These are phyloP conservation scores for Aspergillus udagawae DNA, from an alignment of 2,329 filamentous ascomycete genomes.

Conservation along the genomic window DNA sequence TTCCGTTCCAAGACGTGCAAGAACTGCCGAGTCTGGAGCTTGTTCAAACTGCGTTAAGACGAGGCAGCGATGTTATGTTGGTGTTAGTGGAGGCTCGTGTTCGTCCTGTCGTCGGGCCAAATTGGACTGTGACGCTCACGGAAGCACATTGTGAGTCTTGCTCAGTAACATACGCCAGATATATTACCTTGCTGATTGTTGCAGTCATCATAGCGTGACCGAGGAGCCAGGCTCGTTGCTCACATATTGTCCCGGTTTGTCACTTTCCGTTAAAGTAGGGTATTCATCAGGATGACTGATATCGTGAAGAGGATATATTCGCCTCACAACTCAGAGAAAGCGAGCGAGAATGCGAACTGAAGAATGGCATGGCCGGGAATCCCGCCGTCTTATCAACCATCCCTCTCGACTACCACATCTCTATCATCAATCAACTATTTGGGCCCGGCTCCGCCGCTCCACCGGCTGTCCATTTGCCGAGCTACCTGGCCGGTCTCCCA, in stretches of 20 bases:
- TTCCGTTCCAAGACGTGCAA: not conserved
- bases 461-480: not conserved
- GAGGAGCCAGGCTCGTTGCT: not conserved
- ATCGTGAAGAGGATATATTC: not conserved
- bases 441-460: not conserved
- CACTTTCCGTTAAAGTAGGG: not conserved
- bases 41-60: conserved; percentile 6
- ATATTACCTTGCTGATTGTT: not conserved
- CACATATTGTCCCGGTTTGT: not conserved
- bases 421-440: conserved; percentile 6
- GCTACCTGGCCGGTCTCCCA: conserved; percentile 1
- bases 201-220: not conserved
- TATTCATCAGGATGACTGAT: not conserved
- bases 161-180: not conserved
- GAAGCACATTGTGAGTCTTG: not conserved
- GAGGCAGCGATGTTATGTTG: conserved; percentile 8
- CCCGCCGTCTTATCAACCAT: not conserved
- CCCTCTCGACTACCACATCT: conserved; percentile 5
- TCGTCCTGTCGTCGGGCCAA: conserved; percentile 6
- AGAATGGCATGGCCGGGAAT: not conserved
- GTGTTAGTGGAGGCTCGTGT: conserved; percentile 6
- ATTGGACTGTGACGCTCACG: not conserved
- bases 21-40: conserved; percentile 5
- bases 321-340: not conserved
- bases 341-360: not conserved